Percentiles rank a stretch among this genome's conserved stretches.
These are phyloP conservation scores for Aspergillus eucalypticola DNA, from an alignment of 2,329 filamentous ascomycete species.

Conservation along the genomic window DNA sequence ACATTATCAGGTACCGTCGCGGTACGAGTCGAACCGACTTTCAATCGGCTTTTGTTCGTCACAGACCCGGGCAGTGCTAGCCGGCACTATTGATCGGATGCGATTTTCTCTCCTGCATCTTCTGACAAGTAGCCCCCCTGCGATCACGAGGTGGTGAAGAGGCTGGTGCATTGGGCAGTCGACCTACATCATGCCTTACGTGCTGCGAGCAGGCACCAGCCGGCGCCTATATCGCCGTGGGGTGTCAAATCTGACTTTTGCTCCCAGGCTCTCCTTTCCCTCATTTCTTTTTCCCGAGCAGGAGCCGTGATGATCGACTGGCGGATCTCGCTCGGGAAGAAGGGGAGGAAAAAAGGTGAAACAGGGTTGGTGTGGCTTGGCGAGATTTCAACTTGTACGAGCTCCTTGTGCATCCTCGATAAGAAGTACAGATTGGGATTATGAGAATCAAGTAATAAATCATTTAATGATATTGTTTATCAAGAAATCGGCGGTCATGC, in stretches of 20 bases:
- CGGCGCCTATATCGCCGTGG: slow-evolving; percentile 5
- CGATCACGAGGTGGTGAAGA: slow-evolving; percentile 12
- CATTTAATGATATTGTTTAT: too few species aligned
- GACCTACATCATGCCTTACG: too few species aligned
- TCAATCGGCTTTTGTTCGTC: neutral
- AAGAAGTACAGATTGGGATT: too few species aligned
- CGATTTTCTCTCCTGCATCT: slow-evolving; percentile 2
- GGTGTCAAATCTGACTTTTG: slow-evolving; percentile 15
- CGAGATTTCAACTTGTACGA: neutral
- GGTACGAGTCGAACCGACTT: neutral
- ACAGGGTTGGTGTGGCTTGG: neutral
- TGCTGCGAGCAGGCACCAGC: slow-evolving; percentile 8
- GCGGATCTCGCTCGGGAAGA: neutral
- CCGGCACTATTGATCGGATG: neutral
- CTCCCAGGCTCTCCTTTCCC: neutral
- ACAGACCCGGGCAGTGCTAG: neutral
- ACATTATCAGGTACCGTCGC: neutral
- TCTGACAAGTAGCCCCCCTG: slow-evolving; percentile 10
- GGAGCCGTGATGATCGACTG: neutral
- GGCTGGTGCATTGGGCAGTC: neutral
- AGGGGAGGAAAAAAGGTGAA: neutral
- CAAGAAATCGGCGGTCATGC: too few species aligned
- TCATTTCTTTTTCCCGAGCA: neutral
- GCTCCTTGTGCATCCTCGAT: too few species aligned
- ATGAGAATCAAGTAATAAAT: too few species aligned